Evolutionary conservation across 2,329 filamentous ascomycete genomes (phyloP).

Genomic region (Verticillium dahliae): DNA sequence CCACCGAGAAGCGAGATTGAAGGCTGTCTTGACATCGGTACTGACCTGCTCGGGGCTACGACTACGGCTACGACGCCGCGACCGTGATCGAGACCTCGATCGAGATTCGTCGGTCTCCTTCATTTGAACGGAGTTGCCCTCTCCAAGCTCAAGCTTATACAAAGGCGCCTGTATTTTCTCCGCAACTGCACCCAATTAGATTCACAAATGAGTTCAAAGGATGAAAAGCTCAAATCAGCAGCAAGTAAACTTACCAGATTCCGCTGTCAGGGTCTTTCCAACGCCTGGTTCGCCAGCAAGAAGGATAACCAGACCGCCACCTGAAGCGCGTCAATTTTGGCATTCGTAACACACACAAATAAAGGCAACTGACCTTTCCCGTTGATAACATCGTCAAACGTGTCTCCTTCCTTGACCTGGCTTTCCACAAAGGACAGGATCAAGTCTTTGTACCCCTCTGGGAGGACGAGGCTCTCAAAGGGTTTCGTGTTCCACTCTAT

Average conservation of each 20-base stretch:
- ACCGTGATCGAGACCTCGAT: background rate
- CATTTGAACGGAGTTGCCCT: slow-evolving; percentile 44
- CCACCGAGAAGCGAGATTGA: slow-evolving; percentile 50
- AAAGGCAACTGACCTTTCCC: slow-evolving; percentile 34
- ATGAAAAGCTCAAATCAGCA: too few species aligned
- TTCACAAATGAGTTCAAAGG: slow-evolving; percentile 3
- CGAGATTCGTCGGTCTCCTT: background rate
- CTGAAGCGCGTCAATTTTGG: background rate
- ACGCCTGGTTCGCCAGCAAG: slow-evolving; percentile 7
- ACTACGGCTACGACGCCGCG: background rate
- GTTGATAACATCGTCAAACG: slow-evolving; percentile 44
- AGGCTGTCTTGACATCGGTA: slow-evolving; percentile 28
- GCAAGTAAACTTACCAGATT: background rate
- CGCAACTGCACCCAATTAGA: slow-evolving; percentile 18
- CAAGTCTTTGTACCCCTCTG: slow-evolving; percentile 41
- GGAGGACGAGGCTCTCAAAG: slow-evolving; percentile 42
- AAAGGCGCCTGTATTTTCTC: slow-evolving; percentile 29
- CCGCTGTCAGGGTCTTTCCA: slow-evolving; percentile 8
- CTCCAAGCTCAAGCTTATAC: slow-evolving; percentile 45
- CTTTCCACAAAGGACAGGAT: slow-evolving; percentile 42
- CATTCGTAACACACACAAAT: too few species aligned
- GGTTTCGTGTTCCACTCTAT: slow-evolving; percentile 41
- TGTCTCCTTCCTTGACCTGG: slow-evolving; percentile 30
- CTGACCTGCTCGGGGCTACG: slow-evolving; percentile 36
- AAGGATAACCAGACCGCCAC: slow-evolving; percentile 3